Conservation (phyloP, 2,329 filamentous ascomycete genomes). For the Didymella arachidicola region DNA sequence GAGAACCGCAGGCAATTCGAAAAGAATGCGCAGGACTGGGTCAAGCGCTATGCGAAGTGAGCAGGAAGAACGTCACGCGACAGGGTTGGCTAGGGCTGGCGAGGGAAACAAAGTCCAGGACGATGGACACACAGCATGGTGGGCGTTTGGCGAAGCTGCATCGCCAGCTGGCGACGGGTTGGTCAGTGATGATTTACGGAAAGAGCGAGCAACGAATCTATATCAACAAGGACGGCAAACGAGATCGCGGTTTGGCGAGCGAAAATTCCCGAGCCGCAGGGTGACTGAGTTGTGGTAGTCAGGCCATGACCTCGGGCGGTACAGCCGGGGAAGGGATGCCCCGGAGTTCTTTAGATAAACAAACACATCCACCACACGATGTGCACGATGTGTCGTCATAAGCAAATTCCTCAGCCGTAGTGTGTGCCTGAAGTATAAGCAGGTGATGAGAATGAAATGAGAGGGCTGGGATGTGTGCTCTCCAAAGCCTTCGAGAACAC, state of each 20-base stretch:
- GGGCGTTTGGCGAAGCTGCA: conserved; percentile 45
- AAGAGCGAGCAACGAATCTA: conserved; percentile 12
- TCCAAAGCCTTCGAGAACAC: conserved; percentile 13
- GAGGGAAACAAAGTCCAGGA: background rate
- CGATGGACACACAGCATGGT: conserved; percentile 34
- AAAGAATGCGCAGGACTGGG: conserved; percentile 77
- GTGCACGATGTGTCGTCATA: conserved; percentile 10
- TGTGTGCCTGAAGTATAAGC: conserved; percentile 1
- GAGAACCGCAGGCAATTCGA: conserved; percentile 73
- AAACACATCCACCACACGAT: conserved; percentile 4
- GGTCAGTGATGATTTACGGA: background rate
- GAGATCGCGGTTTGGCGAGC: background rate
- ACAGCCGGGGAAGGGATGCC: conserved; percentile 14
- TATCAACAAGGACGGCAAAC: conserved; percentile 12
- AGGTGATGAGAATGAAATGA: conserved; percentile 13
- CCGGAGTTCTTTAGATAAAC: background rate
- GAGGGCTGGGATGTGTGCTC: conserved; percentile 12
- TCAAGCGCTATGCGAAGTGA: conserved; percentile 71
- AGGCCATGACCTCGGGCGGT: background rate
- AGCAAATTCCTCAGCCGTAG: conserved; percentile 15
- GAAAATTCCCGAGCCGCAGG: conserved; percentile 16
- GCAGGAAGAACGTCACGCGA: conserved; percentile 10
- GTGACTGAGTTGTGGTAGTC: conserved; percentile 2
- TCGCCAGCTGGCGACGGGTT: conserved; percentile 18
- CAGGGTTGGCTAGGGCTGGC: conserved; percentile 7